Conservation (phyloP, 768 basidiomycete genomes). For the Termitomyces sp. region DNA sequence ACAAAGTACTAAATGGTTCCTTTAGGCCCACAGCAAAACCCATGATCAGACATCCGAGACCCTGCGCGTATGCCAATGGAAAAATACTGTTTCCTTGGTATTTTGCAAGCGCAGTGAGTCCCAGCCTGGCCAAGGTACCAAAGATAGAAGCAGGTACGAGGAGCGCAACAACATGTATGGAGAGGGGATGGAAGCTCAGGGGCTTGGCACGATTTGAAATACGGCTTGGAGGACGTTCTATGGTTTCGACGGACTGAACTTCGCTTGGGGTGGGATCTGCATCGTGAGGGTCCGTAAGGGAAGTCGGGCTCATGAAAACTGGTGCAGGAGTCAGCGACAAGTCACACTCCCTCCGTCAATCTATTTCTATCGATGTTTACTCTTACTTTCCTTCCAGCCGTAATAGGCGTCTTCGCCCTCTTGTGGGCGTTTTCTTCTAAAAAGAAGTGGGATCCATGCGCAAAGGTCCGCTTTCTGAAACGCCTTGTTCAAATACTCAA, state of each 20-base stretch:
- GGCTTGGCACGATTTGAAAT: conserved; percentile 23
- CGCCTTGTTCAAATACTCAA: background rate
- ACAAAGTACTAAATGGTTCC: conserved; percentile 72
- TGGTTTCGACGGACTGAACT: conserved; percentile 22
- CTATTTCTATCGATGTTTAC: conserved; percentile 9
- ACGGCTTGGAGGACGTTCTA: conserved; percentile 30
- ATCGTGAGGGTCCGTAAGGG: conserved; percentile 1
- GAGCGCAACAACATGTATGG: conserved; percentile 59
- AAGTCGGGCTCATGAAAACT: conserved; percentile 2
- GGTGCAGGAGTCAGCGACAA: background rate
- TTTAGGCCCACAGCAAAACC: conserved; percentile 70
- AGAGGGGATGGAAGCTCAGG: conserved; percentile 44
- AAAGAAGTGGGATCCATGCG: conserved; percentile 39
- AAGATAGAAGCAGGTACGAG: conserved; percentile 81
- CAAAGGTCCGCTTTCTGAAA: conserved; percentile 23
- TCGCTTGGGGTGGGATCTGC: conserved; percentile 10
- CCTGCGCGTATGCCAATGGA: conserved; percentile 80
- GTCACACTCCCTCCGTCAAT: background rate
- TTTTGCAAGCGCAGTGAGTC: conserved; percentile 63
- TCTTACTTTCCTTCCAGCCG: background rate
- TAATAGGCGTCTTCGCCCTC: conserved; percentile 1
- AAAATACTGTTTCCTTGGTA: conserved; percentile 79
- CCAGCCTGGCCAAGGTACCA: conserved; percentile 80
- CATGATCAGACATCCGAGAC: conserved; percentile 88
- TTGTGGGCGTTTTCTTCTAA: conserved; percentile 16